Base-by-base conservation (phyloP, 2,329 filamentous ascomycete genomes). In the Colletotrichum noveboracense region DNA sequence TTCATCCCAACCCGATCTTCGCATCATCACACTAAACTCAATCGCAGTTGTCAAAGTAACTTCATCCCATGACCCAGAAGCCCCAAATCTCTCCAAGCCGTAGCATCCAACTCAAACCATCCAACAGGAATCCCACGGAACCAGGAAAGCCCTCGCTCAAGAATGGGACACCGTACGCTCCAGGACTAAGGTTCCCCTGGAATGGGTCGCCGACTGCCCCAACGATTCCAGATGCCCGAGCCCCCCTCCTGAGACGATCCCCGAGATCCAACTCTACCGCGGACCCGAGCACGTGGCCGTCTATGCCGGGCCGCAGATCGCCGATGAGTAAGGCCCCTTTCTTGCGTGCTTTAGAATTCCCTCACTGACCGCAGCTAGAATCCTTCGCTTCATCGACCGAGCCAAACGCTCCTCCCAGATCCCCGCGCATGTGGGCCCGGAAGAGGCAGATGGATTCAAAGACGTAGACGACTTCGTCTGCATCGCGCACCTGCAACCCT, bases 391-490 rank as follows among this genome's bases (percentile, higher is more conserved):
- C 38, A 26, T 80, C 13, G 43, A 75, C 21, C 80, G 84, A n/a
- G 61, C 77, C 21, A 77, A 77, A 36, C 80, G 81, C 5, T 82
- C 83, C 10, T 32, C 70, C 14, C 74, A 83, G n/a, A 21, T 32
- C 3, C 74, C 70, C 6, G 78, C 80, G 0, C 75, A 81, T 9
- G 24, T 82, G 8, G 52, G 69, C 2, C 28, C 76, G 1, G 78
- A 80, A 5, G 70, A 62, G 16, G 24, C 82, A 8, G 76, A 78
- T 2, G 65, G 34, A 1, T 84, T 85, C 77, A 81, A 80, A 70
- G 78, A 73, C 13, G 58, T 75, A 2, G 84, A 85, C 72, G 82
- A 83, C 52, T 80, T 78, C 3, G 80, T 84, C 5, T 84, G 84
- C 66, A 65, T 85, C 14, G 82, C 80, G 1, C 81, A 82, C 60